These are phyloP conservation scores for Moniliophthora roreri DNA, from an alignment of 1,284 basidiomycete species.

Conservation along the genomic window DNA sequence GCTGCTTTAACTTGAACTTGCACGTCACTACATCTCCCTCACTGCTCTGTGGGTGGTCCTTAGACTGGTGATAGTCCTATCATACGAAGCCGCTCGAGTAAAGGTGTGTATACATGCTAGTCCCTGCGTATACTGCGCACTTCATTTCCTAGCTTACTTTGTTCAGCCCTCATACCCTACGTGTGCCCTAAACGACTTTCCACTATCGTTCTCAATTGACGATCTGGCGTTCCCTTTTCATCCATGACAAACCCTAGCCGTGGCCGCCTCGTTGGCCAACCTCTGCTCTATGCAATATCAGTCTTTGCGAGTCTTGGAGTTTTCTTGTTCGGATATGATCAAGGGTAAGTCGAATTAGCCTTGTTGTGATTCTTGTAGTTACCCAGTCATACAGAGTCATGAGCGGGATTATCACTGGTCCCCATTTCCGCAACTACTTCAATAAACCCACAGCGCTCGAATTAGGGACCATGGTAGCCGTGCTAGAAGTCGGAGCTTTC, in stretches of 20 bases:
- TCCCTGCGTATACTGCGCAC: too few species aligned
- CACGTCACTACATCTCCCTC: too few species aligned
- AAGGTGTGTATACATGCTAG: too few species aligned
- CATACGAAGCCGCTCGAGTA: too few species aligned
- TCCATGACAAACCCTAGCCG: constrained; percentile 21
- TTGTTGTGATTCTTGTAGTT: background rate
- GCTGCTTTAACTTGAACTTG: too few species aligned
- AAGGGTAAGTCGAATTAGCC: constrained; percentile 60
- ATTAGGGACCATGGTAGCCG: constrained; percentile 88
- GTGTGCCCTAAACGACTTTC: too few species aligned
- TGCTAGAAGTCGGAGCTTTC: constrained; percentile 91
- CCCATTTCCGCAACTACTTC: constrained; percentile 85
- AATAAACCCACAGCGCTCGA: constrained; percentile 70
- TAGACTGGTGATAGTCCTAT: too few species aligned
- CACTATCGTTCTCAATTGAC: background rate
- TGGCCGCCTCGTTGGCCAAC: constrained; percentile 73
- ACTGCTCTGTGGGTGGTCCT: too few species aligned
- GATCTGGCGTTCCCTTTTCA: background rate
- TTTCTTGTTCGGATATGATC: constrained; percentile 93
- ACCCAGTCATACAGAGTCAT: constrained; percentile 58
- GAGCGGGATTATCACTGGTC: constrained; percentile 93
- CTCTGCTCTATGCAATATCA: constrained; percentile 80
- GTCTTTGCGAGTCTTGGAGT: constrained; percentile 87
- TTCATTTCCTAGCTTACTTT: too few species aligned
- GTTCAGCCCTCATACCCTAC: too few species aligned